Percentiles rank a stretch among this genome's conserved stretches.
These are phyloP conservation scores for Gaeumannomyces sp. DNA, from an alignment of 2,329 filamentous ascomycete species.

Conservation along the genomic window DNA sequence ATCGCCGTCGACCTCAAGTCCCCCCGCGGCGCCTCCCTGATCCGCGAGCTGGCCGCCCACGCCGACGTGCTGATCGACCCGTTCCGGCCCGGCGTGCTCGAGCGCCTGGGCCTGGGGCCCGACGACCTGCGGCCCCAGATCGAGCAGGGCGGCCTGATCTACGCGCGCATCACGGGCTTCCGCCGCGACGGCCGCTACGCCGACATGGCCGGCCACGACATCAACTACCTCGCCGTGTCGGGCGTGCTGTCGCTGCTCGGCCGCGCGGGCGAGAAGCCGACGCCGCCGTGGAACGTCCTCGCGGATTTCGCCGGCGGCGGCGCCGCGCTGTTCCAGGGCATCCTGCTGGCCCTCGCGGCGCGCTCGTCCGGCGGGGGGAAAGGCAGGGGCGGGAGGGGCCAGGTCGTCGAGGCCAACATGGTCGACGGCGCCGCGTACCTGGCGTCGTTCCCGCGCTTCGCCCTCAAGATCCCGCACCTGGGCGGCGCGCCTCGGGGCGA, in stretches of 20 bases:
- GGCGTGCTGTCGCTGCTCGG: constrained; percentile 76
- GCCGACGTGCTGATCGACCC: constrained; percentile 87
- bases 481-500: constrained; percentile 62
- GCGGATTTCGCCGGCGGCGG: constrained; percentile 91
- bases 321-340: constrained; percentile 71
- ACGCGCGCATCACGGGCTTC: constrained; percentile 86
- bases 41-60: constrained; percentile 56
- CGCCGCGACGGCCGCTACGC: constrained; percentile 79
- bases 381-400: constrained; percentile 41
- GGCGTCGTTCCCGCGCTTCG: constrained; percentile 68
- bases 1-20: constrained; percentile 76
- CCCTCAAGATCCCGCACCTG: constrained; percentile 50
- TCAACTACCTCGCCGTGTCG: constrained; percentile 89
- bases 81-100: constrained; percentile 84
- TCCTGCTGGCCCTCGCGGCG: constrained; percentile 71
- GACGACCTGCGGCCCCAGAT: constrained; percentile 52
- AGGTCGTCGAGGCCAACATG: constrained; percentile 96
- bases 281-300: constrained; percentile 75
- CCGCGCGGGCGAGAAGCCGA: constrained; percentile 60
- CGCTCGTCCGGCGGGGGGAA: constrained; percentile 27
- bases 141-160: constrained; percentile 52
- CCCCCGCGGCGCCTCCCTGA: constrained; percentile 52
- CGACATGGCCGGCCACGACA: constrained; percentile 88
- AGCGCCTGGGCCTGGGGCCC: constrained; percentile 74
- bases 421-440: constrained; percentile 82